A percentile compares a stretch with the other conserved stretches of the same genome.
Conservation (phyloP, 768 basidiomycete species). For the Trametes elegans region DNA sequence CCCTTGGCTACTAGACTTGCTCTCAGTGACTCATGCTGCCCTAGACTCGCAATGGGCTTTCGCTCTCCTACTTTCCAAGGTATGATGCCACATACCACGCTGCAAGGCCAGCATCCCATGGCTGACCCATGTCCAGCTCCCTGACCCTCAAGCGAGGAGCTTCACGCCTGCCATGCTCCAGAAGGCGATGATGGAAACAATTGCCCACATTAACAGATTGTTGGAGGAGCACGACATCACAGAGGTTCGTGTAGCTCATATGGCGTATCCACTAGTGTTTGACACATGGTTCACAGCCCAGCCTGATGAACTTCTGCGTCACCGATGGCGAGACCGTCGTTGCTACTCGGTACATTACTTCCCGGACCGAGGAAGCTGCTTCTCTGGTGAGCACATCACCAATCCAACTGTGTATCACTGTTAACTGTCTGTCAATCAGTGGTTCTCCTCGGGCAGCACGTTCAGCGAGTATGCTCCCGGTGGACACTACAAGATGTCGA, state of each 20-base stretch:
- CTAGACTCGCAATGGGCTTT: slow-evolving; percentile 98
- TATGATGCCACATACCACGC: slow-evolving; percentile 19
- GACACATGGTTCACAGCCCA: slow-evolving; percentile 55
- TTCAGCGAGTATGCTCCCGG: slow-evolving; percentile 89
- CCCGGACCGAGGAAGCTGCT: slow-evolving; percentile 87
- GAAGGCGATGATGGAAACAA: slow-evolving; percentile 87
- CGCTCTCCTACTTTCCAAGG: slow-evolving; percentile 85
- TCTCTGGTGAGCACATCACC: slow-evolving; percentile 59
- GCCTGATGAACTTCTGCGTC: slow-evolving; percentile 93
- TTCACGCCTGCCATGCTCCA: slow-evolving; percentile 74
- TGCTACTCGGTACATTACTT: slow-evolving; percentile 93
- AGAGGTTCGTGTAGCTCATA: slow-evolving; percentile 47
- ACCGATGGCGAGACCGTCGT: slow-evolving; percentile 94
- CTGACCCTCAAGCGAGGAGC: slow-evolving; percentile 69
- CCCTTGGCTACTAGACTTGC: neutral
- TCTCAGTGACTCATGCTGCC: neutral
- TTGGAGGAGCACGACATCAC: slow-evolving; percentile 69
- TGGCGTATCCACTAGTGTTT: neutral
- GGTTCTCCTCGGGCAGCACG: slow-evolving; percentile 94
- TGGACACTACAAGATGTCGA: slow-evolving; percentile 93
- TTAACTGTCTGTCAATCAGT: slow-evolving; percentile 41
- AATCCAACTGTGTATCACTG: too few species aligned
- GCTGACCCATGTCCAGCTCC: slow-evolving; percentile 50
- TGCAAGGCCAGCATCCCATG: neutral
- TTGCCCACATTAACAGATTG: slow-evolving; percentile 72